Evolutionary conservation across 2,329 filamentous ascomycete species (phyloP).

Genomic region (Biscogniauxia mediterranea): DNA sequence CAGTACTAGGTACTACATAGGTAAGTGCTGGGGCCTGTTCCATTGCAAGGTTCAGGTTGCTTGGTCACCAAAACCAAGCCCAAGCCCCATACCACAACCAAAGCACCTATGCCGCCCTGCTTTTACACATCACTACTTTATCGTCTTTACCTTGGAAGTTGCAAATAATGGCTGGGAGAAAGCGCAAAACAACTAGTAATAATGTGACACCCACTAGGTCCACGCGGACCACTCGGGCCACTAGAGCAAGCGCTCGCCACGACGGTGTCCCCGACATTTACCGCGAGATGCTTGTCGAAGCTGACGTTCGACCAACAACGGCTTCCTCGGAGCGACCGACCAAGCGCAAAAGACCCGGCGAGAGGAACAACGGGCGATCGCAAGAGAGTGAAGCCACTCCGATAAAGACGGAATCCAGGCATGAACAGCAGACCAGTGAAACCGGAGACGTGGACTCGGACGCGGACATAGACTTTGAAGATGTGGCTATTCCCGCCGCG

Average conservation of each 20-base stretch:
- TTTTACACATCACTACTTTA: not conserved
- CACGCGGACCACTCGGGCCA: constrained; percentile 22
- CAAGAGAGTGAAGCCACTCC: constrained; percentile 8
- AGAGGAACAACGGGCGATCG: constrained; percentile 27
- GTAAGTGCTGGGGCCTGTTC: too few species aligned
- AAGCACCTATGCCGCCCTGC: not conserved
- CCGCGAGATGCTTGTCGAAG: constrained; percentile 49
- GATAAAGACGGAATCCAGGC: not conserved
- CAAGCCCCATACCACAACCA: not conserved
- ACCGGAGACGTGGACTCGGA: constrained; percentile 34
- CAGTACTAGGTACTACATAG: too few species aligned
- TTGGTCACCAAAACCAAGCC: too few species aligned
- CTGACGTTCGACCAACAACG: constrained; percentile 37
- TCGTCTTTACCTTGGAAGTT: not conserved
- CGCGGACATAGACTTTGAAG: constrained; percentile 49
- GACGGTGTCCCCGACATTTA: constrained; percentile 41
- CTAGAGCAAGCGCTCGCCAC: constrained; percentile 25
- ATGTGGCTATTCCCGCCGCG: constrained; percentile 46
- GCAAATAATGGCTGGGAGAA: constrained; percentile 29
- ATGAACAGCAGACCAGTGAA: constrained; percentile 14
- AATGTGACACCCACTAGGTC: constrained; percentile 19
- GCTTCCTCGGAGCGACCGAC: constrained; percentile 38
- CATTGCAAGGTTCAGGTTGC: too few species aligned
- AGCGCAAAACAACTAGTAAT: constrained; percentile 23
- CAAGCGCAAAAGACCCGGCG: constrained; percentile 41